Conservation (phyloP, 352 stramenopile genomes). For the Peronospora destructor region DNA sequence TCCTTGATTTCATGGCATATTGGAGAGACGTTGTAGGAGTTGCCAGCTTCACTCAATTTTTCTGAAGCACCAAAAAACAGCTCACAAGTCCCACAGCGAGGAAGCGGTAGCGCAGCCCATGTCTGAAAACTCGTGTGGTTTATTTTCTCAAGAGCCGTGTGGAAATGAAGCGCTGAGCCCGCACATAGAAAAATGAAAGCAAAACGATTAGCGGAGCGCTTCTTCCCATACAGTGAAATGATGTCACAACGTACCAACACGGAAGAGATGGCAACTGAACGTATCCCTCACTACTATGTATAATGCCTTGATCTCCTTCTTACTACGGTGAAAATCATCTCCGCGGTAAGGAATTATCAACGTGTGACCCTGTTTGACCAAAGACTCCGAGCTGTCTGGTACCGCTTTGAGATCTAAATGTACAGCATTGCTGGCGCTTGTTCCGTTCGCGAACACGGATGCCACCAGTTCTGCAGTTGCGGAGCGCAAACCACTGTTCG, state of each 20-base stretch:
- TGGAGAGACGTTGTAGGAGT: background rate
- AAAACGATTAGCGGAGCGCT: conserved; percentile 1
- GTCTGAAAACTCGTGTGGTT: conserved; percentile 23
- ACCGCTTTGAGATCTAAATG: conserved; percentile 16
- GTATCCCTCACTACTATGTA: conserved; percentile 46
- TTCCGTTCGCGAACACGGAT: conserved; percentile 31
- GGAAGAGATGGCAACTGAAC: conserved; percentile 50
- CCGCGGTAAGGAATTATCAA: conserved; percentile 19
- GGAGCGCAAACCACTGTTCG: conserved; percentile 36
- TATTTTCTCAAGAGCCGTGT: conserved; percentile 6
- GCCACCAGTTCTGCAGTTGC: conserved; percentile 32
- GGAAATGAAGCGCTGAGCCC: conserved; percentile 18
- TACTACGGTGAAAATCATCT: conserved; percentile 12
- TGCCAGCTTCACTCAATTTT: background rate
- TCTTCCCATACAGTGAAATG: background rate
- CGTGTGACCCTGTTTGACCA: conserved; percentile 5
- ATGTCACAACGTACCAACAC: conserved; percentile 37
- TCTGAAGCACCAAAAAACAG: conserved; percentile 39
- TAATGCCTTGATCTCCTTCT: conserved; percentile 21
- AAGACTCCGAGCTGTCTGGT: background rate
- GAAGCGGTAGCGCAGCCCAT: conserved; percentile 38
- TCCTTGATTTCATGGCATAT: conserved; percentile 33
- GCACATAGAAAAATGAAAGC: conserved; percentile 1
- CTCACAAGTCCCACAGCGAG: conserved; percentile 47
- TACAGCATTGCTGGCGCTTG: conserved; percentile 22